phyloP scores from a whole-genome alignment of 768 basidiomycete genomes.

The Xanthoconium stramineum region DNA sequence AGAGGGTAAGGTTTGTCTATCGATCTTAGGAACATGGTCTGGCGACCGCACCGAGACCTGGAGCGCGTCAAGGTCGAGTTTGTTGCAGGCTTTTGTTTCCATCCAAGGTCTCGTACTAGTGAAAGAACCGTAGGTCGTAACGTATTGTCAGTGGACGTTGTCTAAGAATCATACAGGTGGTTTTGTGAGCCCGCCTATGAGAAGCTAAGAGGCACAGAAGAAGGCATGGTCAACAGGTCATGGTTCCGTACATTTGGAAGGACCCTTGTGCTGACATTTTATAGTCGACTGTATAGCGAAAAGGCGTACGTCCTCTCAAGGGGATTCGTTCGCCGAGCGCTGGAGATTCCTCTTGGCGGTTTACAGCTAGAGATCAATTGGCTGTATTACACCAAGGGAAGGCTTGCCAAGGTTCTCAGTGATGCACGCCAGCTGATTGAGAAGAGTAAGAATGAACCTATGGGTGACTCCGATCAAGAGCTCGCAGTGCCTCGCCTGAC shows the following conservation, averaged over 20 bases:
- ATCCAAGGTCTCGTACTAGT: conserved; percentile 93
- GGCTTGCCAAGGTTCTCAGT: conserved; percentile 64
- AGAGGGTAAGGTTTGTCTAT: conserved; percentile 92
- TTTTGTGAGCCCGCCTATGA: conserved; percentile 94
- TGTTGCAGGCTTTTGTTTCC: conserved; percentile 89
- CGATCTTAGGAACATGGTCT: conserved; percentile 88
- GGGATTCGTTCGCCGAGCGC: conserved; percentile 85
- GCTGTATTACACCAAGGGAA: conserved; percentile 64
- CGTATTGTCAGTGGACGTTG: background rate
- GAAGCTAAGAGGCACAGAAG: conserved; percentile 85
- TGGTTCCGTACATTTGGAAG: conserved; percentile 4
- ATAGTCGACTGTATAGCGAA: conserved; percentile 89
- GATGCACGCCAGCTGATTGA: conserved; percentile 63
- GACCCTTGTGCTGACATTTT: conserved; percentile 1
- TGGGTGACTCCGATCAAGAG: conserved; percentile 32
- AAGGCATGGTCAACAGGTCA: conserved; percentile 84
- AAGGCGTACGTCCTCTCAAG: conserved; percentile 90
- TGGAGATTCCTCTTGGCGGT: conserved; percentile 71
- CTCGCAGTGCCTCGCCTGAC: conserved; percentile 73
- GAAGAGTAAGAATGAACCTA: conserved; percentile 51
- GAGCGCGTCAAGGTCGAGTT: conserved; percentile 78
- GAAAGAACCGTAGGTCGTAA: conserved; percentile 74
- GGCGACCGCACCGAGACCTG: conserved; percentile 88
- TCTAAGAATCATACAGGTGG: conserved; percentile 48
- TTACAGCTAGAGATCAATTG: conserved; percentile 70